Conservation (phyloP, 2,329 filamentous ascomycete species). For the Penicillium sp. region DNA sequence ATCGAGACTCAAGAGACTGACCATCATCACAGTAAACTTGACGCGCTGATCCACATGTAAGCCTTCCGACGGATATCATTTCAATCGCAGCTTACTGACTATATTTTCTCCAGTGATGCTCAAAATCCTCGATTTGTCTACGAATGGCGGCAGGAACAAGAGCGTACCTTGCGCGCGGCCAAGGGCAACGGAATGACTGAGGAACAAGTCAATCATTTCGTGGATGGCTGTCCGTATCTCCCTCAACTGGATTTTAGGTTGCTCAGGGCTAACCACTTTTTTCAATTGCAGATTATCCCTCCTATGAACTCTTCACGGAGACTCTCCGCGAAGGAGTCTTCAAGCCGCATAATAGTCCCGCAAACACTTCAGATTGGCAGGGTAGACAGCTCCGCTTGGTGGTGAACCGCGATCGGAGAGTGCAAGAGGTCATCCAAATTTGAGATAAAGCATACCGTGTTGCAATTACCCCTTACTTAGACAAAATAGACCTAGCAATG, state of each 20-base stretch:
- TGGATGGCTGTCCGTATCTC: conserved; percentile 64
- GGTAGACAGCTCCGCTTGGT: conserved; percentile 67
- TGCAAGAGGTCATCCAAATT: conserved; percentile 63
- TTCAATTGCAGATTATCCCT: conserved; percentile 64
- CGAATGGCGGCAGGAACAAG: conserved; percentile 81
- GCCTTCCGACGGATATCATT: conserved; percentile 26
- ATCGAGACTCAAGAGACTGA: conserved; percentile 21
- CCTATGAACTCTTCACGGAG: conserved; percentile 72
- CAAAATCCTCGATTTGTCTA: conserved; percentile 78
- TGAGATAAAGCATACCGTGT: conserved; percentile 30
- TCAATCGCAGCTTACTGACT: conserved; percentile 1
- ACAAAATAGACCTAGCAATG: not conserved
- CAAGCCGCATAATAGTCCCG: conserved; percentile 34
- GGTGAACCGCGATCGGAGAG: conserved; percentile 65
- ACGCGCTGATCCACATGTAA: conserved; percentile 69
- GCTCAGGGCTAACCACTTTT: conserved; percentile 12
- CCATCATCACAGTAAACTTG: conserved; percentile 53
- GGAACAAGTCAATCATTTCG: conserved; percentile 77
- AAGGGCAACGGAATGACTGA: conserved; percentile 82
- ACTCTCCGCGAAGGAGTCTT: conserved; percentile 65
- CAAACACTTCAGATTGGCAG: conserved; percentile 44
- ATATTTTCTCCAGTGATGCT: conserved; percentile 62
- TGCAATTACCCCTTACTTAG: not conserved
- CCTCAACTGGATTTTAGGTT: not conserved
- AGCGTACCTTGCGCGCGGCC: conserved; percentile 68